These are phyloP conservation scores for Geotrichum macrosporum DNA, from an alignment of 1,139 yeast species.

Conservation along the genomic window DNA sequence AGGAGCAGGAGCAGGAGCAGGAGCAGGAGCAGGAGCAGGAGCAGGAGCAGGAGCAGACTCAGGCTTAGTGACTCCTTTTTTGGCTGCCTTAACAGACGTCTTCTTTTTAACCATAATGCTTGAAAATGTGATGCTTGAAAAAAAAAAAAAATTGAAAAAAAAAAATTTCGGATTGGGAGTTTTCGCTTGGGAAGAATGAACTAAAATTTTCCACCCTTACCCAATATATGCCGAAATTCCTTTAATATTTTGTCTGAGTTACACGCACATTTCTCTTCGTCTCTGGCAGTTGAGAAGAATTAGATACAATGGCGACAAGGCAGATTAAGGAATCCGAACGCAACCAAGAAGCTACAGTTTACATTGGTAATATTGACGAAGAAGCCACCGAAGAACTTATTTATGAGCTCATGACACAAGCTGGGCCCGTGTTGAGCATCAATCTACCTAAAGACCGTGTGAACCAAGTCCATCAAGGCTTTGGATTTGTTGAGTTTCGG, in stretches of 20 bases:
- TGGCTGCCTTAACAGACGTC: not conserved
- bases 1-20: not conserved
- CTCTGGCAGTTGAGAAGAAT: too few species aligned
- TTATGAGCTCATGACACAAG: constrained; percentile 80
- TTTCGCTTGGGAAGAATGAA: constrained; percentile 1
- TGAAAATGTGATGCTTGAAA: not conserved
- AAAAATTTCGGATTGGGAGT: constrained; percentile 8
- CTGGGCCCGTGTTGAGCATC: constrained; percentile 70
- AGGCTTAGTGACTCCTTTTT: not conserved
- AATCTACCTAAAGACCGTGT: constrained; percentile 79
- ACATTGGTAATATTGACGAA: constrained; percentile 79
- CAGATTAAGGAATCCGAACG: constrained; percentile 34
- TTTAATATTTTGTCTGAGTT: not conserved
- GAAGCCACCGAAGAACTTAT: constrained; percentile 60
- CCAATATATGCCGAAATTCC: not conserved
- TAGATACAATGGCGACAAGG: constrained; percentile 15
- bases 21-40: too few species aligned
- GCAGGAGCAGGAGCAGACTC: too few species aligned
- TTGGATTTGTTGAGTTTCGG: constrained; percentile 76
- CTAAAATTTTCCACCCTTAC: constrained; percentile 9
- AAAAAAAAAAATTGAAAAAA: not conserved
- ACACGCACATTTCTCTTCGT: too few species aligned
- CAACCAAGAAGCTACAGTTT: constrained; percentile 64
- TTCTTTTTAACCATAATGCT: constrained; percentile 2
- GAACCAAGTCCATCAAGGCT: constrained; percentile 71